phyloP scores from a whole-genome alignment of 2,329 filamentous ascomycete genomes.

The Aspergillus luchuensis region DNA sequence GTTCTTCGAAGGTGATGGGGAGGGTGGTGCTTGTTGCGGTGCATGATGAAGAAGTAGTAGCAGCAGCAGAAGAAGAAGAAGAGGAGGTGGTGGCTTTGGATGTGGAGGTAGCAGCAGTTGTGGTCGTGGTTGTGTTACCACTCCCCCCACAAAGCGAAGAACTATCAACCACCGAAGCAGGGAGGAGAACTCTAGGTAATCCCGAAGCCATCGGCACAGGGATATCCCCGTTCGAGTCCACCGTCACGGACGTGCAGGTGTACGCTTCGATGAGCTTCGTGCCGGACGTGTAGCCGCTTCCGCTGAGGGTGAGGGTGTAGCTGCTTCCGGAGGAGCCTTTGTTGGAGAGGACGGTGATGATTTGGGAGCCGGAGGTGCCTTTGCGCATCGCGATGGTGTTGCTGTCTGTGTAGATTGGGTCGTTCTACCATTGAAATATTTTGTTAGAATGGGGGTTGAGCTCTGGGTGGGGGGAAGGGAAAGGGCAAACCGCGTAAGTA shows the following conservation, averaged over 20 bases:
- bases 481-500: slow-evolving; percentile 34
- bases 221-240: slow-evolving; percentile 49
- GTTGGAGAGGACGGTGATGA: slow-evolving; percentile 46
- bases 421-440: slow-evolving; percentile 27
- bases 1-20: slow-evolving; percentile 64
- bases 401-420: slow-evolving; percentile 48
- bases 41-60: slow-evolving; percentile 14
- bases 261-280: slow-evolving; percentile 30
- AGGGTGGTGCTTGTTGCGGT: slow-evolving; percentile 44
- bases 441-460: not conserved
- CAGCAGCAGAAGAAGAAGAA: not conserved
- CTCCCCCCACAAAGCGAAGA: slow-evolving; percentile 18
- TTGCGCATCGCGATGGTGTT: slow-evolving; percentile 50
- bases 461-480: not conserved
- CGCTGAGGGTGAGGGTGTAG: slow-evolving; percentile 29
- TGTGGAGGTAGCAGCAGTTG: slow-evolving; percentile 1
- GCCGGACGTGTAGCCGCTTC: slow-evolving; percentile 29
- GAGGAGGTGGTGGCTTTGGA: slow-evolving; percentile 3
- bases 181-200: slow-evolving; percentile 42
- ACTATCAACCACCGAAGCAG: slow-evolving; percentile 14
- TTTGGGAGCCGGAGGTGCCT: slow-evolving; percentile 43
- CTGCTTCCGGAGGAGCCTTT: slow-evolving; percentile 37
- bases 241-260: slow-evolving; percentile 47
- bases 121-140: slow-evolving; percentile 3
- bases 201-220: slow-evolving; percentile 47